Conservation (phyloP, 805 yeast genomes). For the Spathaspora boniae region DNA sequence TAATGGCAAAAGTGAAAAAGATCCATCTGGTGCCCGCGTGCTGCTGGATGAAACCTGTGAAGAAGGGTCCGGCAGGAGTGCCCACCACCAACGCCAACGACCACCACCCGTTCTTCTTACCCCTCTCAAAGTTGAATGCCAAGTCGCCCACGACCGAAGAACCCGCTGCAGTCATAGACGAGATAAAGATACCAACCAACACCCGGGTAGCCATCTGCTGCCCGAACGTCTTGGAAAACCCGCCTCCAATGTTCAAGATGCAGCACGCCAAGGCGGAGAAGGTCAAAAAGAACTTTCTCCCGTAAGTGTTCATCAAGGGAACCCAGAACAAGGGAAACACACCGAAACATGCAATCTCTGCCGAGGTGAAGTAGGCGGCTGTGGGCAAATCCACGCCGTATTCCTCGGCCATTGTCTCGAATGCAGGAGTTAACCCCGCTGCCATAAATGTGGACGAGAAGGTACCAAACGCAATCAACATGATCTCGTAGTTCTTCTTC, state of each 20-base stretch:
- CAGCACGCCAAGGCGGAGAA: constrained; percentile 9
- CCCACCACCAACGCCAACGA: constrained; percentile 12
- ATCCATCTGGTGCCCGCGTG: constrained; percentile 10
- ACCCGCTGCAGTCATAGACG: constrained; percentile 13
- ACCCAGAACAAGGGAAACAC: constrained; percentile 14
- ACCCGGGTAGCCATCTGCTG: constrained; percentile 13
- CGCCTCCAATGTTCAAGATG: constrained; percentile 13
- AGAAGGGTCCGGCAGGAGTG: constrained; percentile 14
- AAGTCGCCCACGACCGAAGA: constrained; percentile 12
- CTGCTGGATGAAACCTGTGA: constrained; percentile 13
- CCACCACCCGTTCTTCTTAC: constrained; percentile 15
- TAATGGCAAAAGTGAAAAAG: constrained; percentile 12
- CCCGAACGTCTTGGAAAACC: constrained; percentile 12
- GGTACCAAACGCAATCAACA: constrained; percentile 13
- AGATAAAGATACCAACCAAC: constrained; percentile 9
- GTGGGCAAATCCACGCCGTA: constrained; percentile 9
- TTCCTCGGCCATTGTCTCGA: constrained; percentile 8
- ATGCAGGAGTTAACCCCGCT: constrained; percentile 15
- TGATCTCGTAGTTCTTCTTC: constrained; percentile 8
- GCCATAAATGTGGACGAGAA: constrained; percentile 15
- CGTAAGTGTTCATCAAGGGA: constrained; percentile 14
- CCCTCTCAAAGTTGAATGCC: constrained; percentile 13
- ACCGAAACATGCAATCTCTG: constrained; percentile 13
- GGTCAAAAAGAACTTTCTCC: constrained; percentile 10
- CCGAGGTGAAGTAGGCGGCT: constrained; percentile 13